Conservation (phyloP, 495 filamentous ascomycete genomes). For the Neurospora terricola region DNA sequence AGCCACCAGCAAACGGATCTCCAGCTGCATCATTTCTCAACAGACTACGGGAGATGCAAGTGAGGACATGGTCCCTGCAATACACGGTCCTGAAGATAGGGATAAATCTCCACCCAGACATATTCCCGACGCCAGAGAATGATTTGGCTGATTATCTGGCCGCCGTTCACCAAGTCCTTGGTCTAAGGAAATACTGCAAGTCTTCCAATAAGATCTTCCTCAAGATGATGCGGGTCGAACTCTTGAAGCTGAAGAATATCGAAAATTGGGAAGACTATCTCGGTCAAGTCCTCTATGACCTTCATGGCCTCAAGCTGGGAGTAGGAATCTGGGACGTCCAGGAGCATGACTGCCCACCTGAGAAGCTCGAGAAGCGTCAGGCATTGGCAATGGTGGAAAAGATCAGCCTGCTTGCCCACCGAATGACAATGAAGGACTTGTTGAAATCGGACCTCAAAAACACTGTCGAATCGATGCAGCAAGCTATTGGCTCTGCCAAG, state of each 20-base stretch:
- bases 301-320: slow-evolving; percentile 74
- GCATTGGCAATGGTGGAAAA: slow-evolving; percentile 73
- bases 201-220: slow-evolving; percentile 77
- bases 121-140: slow-evolving; percentile 53
- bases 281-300: slow-evolving; percentile 78
- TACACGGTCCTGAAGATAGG: slow-evolving; percentile 66
- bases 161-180: slow-evolving; percentile 73
- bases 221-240: slow-evolving; percentile 77
- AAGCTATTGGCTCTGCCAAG: slow-evolving; percentile 48
- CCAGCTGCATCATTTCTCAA: slow-evolving; percentile 47
- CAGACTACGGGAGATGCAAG: slow-evolving; percentile 79
- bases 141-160: slow-evolving; percentile 66
- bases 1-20: slow-evolving; percentile 23
- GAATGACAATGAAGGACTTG: slow-evolving; percentile 83
- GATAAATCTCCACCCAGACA: slow-evolving; percentile 51
- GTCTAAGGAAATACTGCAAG: slow-evolving; percentile 76
- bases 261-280: slow-evolving; percentile 70
- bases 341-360: slow-evolving; percentile 66
- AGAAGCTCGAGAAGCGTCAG: slow-evolving; percentile 64
- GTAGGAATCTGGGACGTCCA: slow-evolving; percentile 53
- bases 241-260: slow-evolving; percentile 51
- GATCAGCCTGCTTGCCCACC: slow-evolving; percentile 66
- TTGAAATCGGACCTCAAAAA: slow-evolving; percentile 79
- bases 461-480: slow-evolving; percentile 83
- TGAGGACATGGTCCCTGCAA: slow-evolving; percentile 75